Percentiles rank a stretch among this genome's conserved stretches.
These are phyloP conservation scores for Mycena rebaudengoi DNA, from an alignment of 768 basidiomycete genomes.

Conservation along the genomic window DNA sequence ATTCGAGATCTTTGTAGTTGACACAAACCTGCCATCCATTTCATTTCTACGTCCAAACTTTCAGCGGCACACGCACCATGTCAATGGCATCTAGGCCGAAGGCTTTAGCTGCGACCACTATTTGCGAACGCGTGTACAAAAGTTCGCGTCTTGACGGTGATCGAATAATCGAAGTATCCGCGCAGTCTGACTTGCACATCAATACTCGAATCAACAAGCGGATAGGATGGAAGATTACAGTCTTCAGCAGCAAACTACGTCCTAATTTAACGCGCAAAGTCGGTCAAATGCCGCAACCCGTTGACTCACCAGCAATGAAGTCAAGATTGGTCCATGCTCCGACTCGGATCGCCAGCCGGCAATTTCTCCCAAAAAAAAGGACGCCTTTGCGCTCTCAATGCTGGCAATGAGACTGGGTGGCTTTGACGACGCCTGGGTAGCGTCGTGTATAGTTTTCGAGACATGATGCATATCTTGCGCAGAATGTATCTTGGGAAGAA, in stretches of 20 bases:
- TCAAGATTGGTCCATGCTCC: conserved; percentile 62
- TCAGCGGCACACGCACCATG: conserved; percentile 63
- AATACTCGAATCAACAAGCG: conserved; percentile 10
- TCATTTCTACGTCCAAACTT: background rate
- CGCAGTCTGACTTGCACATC: conserved; percentile 72
- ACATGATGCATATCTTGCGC: conserved; percentile 70
- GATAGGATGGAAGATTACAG: conserved; percentile 56
- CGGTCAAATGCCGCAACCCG: too few species aligned
- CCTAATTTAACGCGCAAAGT: too few species aligned
- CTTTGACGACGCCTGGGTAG: conserved; percentile 33
- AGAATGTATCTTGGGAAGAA: conserved; percentile 87
- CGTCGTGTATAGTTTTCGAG: conserved; percentile 53
- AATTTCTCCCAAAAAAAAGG: conserved; percentile 75
- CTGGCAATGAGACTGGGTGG: conserved; percentile 75
- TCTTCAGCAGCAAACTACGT: conserved; percentile 93
- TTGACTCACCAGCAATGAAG: conserved; percentile 71
- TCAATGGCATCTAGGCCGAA: conserved; percentile 89
- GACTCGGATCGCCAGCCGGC: conserved; percentile 70
- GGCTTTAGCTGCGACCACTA: conserved; percentile 85
- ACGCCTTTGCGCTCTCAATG: conserved; percentile 82
- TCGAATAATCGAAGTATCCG: conserved; percentile 84
- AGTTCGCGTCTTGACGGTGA: conserved; percentile 80
- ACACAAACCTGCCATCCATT: conserved; percentile 73
- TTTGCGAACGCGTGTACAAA: conserved; percentile 82
- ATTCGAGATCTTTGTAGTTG: conserved; percentile 78